Evolutionary conservation across 768 basidiomycete genomes (phyloP).

Genomic region (Coprinellus aureogranulatus): DNA sequence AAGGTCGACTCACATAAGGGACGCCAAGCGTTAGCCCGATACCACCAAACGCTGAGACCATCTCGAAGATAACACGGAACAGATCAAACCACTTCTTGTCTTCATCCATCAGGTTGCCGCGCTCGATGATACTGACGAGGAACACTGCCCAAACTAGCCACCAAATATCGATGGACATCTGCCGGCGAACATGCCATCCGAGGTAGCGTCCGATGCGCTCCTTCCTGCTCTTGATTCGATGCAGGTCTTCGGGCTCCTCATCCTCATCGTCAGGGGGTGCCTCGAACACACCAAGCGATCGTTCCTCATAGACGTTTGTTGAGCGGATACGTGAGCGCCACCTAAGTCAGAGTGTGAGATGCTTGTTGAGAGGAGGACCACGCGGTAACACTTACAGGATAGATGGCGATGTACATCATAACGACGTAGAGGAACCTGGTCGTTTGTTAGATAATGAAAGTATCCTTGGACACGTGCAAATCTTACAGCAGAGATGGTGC

Average conservation of each 20-base stretch:
- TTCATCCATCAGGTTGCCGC: slow-evolving; percentile 52
- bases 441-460: not conserved
- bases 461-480: not conserved
- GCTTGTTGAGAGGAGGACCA: not conserved
- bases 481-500: slow-evolving; percentile 72
- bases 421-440: slow-evolving; percentile 65
- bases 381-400: slow-evolving; percentile 35
- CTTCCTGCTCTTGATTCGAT: slow-evolving; percentile 29
- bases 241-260: slow-evolving; percentile 43
- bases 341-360: slow-evolving; percentile 23
- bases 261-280: slow-evolving; percentile 48
- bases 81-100: slow-evolving; percentile 63
- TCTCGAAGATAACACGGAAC: slow-evolving; percentile 57
- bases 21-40: slow-evolving; percentile 71
- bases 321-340: slow-evolving; percentile 65
- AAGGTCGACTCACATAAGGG: slow-evolving; percentile 23
- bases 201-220: slow-evolving; percentile 47
- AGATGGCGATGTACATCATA: slow-evolving; percentile 72
- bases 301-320: slow-evolving; percentile 71
- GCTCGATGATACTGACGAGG: slow-evolving; percentile 69
- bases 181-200: slow-evolving; percentile 61
- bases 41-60: slow-evolving; percentile 66
- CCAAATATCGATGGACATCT: slow-evolving; percentile 73
- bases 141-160: slow-evolving; percentile 77
- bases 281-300: slow-evolving; percentile 66